Base-by-base conservation (phyloP, 371 early-diverging fungal genomes). In the Rhizopus delemar region DNA sequence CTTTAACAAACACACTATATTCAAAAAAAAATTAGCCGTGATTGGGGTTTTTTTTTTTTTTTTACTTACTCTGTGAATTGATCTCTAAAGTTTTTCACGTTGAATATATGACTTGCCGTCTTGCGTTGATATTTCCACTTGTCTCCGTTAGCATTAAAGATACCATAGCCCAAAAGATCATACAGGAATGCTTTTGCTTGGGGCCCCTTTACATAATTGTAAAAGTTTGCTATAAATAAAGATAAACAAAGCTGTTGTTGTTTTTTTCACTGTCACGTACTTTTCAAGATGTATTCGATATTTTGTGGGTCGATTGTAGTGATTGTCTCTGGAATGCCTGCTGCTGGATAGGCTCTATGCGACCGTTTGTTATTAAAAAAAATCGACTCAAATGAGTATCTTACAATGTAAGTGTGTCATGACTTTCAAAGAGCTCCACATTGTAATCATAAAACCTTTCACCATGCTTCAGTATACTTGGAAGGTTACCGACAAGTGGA, bases 61-160 rank as follows among this genome's bases (percentile, higher is more conserved):
- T 35, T 33, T 29, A 32, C 63, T 46, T 73, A 57, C 78, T 74
- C 62, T 65, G 81, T 77, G 43, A 90, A 84, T 41, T 82, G 74
- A 31, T 88, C 83, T 54, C 88, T 80, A 54, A 89, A 90, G 64
- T 89, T 90, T 65, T 79, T 84, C 56, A 85, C 88, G 38, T 80
- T 86, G 60, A 91, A 92, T 13, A 91, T 85, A 41, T 80, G 77
- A 49, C 84, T 76, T 12, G 88, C 86, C 0, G 83, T 76, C 71
- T 90, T 91, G 34, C 90, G 71, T 56, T 89, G 88, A 51, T 73
- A 77, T 56, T 70, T 80, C 90, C 90, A 89, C 0, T 71, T 35
- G 33, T 83, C 75, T 8, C 90, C 90, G 63, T 89, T 87, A 3
- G 79, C 74, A 64, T 81, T 82, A 66, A 91, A 91, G 58, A 91